phyloP scores from a whole-genome alignment of 2,329 filamentous ascomycete species.

The Aspergillus fructus region DNA sequence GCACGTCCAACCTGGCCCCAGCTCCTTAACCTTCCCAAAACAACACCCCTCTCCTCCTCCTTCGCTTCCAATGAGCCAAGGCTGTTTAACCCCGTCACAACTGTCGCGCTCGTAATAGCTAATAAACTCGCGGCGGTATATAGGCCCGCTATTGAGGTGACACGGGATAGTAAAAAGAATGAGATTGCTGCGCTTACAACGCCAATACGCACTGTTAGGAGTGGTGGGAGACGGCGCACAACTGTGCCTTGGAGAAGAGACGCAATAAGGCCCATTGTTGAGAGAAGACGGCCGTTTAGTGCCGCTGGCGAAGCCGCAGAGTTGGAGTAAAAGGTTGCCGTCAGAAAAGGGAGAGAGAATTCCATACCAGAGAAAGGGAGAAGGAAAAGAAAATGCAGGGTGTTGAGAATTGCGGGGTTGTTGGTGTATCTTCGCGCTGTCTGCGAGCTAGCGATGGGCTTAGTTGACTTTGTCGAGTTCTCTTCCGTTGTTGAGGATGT shows the following conservation, averaged over 20 bases:
- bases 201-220: conserved; percentile 76
- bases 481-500: conserved; percentile 17
- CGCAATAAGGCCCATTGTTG: conserved; percentile 86
- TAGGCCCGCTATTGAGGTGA: conserved; percentile 66
- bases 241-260: conserved; percentile 92
- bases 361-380: conserved; percentile 98
- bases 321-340: conserved; percentile 87
- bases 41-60: conserved; percentile 76
- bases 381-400: conserved; percentile 85
- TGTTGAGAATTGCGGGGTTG: conserved; percentile 77
- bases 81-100: conserved; percentile 90
- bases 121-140: conserved; percentile 81
- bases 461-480: neutral
- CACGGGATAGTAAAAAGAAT: conserved; percentile 74
- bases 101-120: conserved; percentile 87
- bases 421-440: conserved; percentile 64
- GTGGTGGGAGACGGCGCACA: conserved; percentile 77
- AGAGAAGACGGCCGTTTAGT: conserved; percentile 80
- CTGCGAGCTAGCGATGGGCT: conserved; percentile 7
- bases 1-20: conserved; percentile 85
- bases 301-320: conserved; percentile 54
- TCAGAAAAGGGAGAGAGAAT: conserved; percentile 96
- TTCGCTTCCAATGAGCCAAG: conserved; percentile 86
- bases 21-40: conserved; percentile 77
- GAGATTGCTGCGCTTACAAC: conserved; percentile 74